These are phyloP conservation scores for Cerrena zonata DNA, from an alignment of 1,284 basidiomycete species.

Conservation along the genomic window DNA sequence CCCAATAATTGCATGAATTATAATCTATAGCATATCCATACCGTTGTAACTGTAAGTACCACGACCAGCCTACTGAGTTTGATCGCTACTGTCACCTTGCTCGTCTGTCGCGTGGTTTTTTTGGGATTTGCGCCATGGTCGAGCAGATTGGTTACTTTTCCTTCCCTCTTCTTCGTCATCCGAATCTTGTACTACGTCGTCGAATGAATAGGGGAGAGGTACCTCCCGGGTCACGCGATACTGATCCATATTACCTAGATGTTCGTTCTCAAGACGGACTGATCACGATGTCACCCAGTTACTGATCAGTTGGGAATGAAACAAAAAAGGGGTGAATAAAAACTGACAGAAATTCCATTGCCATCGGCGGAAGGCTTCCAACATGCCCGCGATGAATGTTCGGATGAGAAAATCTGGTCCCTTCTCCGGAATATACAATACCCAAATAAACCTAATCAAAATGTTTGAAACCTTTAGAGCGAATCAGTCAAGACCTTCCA, in stretches of 20 bases:
- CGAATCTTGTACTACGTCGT: conserved; percentile 31
- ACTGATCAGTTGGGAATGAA: background rate
- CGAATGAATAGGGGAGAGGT: conserved; percentile 66
- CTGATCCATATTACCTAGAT: conserved; percentile 79
- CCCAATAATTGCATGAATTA: too few species aligned
- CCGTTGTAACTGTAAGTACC: too few species aligned
- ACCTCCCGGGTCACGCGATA: conserved; percentile 79
- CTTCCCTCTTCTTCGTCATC: conserved; percentile 28
- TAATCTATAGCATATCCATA: too few species aligned
- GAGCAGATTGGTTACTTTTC: conserved; percentile 3
- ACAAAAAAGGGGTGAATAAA: background rate
- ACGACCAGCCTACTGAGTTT: background rate
- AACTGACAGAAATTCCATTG: conserved; percentile 87
- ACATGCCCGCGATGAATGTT: conserved; percentile 62
- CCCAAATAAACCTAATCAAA: conserved; percentile 75
- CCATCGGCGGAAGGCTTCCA: conserved; percentile 78
- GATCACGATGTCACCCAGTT: background rate
- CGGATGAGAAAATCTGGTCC: conserved; percentile 51
- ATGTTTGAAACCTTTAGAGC: conserved; percentile 58
- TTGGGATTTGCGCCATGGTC: background rate
- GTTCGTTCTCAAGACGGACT: conserved; percentile 84
- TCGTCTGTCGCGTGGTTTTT: background rate
- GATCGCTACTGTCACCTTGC: background rate
- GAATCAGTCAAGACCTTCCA: background rate
- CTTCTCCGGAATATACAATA: conserved; percentile 65